Evolutionary conservation across 192 early-diverging fungal species (phyloP).

Genomic region (Backusella parvicylindrica): DNA sequence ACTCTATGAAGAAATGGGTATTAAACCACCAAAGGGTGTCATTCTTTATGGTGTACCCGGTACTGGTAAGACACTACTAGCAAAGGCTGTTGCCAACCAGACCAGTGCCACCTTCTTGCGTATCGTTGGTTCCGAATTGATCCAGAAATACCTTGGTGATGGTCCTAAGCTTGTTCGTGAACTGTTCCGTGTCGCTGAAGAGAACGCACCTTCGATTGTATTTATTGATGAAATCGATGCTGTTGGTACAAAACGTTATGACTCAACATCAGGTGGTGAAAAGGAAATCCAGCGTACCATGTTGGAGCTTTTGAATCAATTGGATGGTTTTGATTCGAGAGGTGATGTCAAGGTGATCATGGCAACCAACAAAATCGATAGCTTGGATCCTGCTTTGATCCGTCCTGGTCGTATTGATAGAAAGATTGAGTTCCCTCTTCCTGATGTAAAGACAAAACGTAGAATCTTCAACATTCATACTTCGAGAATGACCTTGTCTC

Average conservation of each 20-base stretch:
- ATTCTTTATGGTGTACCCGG: conserved; percentile 82
- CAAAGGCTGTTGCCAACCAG: conserved; percentile 94
- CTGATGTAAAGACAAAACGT: conserved; percentile 91
- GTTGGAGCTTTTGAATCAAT: conserved; percentile 95
- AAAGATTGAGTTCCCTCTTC: conserved; percentile 89
- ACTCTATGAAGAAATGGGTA: conserved; percentile 79
- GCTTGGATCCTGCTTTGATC: conserved; percentile 84
- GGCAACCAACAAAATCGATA: conserved; percentile 95
- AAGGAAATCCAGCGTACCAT: conserved; percentile 97
- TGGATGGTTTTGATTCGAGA: conserved; percentile 94
- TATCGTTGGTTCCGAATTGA: conserved; percentile 91
- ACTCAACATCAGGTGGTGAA: conserved; percentile 94
- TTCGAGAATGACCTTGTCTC: conserved; percentile 90
- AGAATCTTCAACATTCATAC: conserved; percentile 96
- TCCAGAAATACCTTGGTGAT: conserved; percentile 98
- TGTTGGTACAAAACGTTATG: conserved; percentile 96
- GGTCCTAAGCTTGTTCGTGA: conserved; percentile 96
- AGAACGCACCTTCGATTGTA: conserved; percentile 97
- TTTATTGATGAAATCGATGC: conserved; percentile 99
- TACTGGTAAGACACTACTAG: conserved; percentile 89
- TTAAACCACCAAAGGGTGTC: conserved; percentile 82
- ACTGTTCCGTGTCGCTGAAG: conserved; percentile 92
- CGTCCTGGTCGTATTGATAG: conserved; percentile 87
- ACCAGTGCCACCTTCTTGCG: conserved; percentile 93
- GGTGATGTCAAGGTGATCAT: conserved; percentile 98